Base-by-base conservation (phyloP, 208 protist genomes). In the Leishmania turanica region DNA sequence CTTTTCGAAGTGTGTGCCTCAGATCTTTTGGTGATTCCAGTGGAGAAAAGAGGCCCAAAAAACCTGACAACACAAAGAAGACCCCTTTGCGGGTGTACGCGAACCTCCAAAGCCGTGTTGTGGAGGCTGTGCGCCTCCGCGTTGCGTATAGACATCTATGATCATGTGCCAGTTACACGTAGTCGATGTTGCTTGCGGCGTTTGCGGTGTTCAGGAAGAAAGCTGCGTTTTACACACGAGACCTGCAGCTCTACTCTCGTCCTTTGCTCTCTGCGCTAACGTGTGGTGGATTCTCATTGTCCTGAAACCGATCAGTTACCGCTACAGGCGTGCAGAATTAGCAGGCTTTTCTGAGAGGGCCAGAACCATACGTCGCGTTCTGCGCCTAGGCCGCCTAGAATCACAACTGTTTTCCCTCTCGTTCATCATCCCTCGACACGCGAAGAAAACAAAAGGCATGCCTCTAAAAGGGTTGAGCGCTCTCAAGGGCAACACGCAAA, bases 401-500 rank as follows among this genome's bases (percentile, higher is more conserved):
- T 19, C 64, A 42, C 42, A 51, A 75, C 17, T 60, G 47, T 60
- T 78, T 73, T 56, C 34, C n/a, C 80, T 71, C 24, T 69, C 54
- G 47, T n/a, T 34, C 24, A 27, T 73, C 54, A 66, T 68, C n/a
- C 24, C 45, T 53, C 69, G 42, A 58, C 53, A 27, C 56, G 45
- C 47, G 34, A 80, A n/a, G 7, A 31, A 68, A 53, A 66, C 27
- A 66, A 77, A 40, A 31, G 87, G 24, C 24, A 89, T 91, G 88
- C 77, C 80, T 77, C 92, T 95, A 87, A 92, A 87, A 80, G 74
- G 87, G 34, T 68, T 96, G 70, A 76, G 54, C 49, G 73, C 85
- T 40, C 78, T 95, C 34, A 87, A 87, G 74, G 88, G 89, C 66
- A 96, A 95, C 80, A 95, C 93, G 34, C 95, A 97, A 78, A 89